A percentile compares a stretch with the other conserved stretches of the same genome.
phyloP scores from a whole-genome alignment of 139 green algal genomes.

The Zygnema cylindricum region DNA sequence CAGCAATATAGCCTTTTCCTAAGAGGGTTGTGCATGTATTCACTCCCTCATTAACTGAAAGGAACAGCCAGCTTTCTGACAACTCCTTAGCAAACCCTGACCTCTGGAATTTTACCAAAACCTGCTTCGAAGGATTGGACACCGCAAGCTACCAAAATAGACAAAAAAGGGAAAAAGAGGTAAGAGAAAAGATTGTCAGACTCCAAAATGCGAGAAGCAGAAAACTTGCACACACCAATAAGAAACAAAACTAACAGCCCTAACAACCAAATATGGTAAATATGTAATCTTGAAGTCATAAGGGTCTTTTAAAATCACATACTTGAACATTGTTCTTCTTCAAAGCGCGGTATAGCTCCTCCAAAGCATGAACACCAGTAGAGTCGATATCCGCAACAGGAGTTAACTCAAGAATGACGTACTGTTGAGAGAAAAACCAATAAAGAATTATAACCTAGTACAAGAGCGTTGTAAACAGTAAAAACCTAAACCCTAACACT shows the following conservation, averaged over 20 bases:
- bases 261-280: not conserved
- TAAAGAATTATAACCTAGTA: not conserved
- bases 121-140: not conserved
- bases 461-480: not conserved
- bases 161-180: too few relatives aligned
- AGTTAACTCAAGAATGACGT: conserved; percentile 80
- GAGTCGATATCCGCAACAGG: conserved; percentile 80
- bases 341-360: conserved; percentile 41
- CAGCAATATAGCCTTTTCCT: not conserved
- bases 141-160: conserved; percentile 8
- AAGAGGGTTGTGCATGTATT: not conserved
- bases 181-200: too few relatives aligned
- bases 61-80: not conserved
- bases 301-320: not conserved
- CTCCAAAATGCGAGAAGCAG: not conserved
- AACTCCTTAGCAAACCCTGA: not conserved
- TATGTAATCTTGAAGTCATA: not conserved
- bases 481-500: not conserved
- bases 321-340: conserved; percentile 14
- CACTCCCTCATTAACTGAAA: not conserved
- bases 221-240: not conserved
- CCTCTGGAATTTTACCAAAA: conserved; percentile 10
- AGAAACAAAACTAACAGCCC: conserved; percentile 3
- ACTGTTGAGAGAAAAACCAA: conserved; percentile 55
- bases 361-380: conserved; percentile 69